Conservation (phyloP, 768 basidiomycete genomes). For the Amyloporia xantha region DNA sequence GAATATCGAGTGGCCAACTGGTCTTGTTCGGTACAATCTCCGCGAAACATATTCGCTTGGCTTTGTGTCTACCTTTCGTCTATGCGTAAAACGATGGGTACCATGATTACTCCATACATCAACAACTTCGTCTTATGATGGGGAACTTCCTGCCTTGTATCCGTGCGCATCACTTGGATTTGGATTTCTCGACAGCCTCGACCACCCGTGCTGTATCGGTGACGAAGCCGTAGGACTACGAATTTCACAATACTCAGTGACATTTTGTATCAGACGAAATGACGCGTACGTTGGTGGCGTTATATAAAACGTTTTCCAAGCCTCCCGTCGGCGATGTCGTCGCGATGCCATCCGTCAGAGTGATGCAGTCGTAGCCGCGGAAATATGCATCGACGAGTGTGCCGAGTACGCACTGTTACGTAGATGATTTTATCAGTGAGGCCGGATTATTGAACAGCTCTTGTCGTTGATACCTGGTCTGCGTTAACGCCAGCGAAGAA, state of each 20-base stretch:
- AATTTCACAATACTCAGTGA: too few relatives aligned
- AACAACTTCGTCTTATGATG: too few relatives aligned
- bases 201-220: conserved; percentile 30
- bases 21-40: too few relatives aligned
- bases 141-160: too few relatives aligned
- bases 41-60: too few relatives aligned
- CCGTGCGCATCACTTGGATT: too few relatives aligned
- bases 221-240: conserved; percentile 51
- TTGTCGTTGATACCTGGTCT: conserved; percentile 60
- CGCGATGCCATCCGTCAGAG: conserved; percentile 52
- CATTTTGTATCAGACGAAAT: too few relatives aligned
- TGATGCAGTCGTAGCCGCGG: conserved; percentile 56
- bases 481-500: conserved; percentile 63
- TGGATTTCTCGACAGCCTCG: conserved; percentile 4
- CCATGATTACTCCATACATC: too few relatives aligned
- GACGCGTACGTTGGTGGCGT: conserved; percentile 43
- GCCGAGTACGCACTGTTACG: conserved; percentile 51
- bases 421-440: not conserved
- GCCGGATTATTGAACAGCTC: not conserved
- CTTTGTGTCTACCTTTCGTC: too few relatives aligned
- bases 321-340: conserved; percentile 56
- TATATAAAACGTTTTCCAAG: conserved; percentile 52
- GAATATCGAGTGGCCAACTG: too few relatives aligned
- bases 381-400: conserved; percentile 60
- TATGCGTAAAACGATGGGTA: too few relatives aligned